Percentiles rank a stretch among this genome's conserved stretches.
phyloP scores from a whole-genome alignment of 2,329 filamentous ascomycete species.

The Aulographum hederae region DNA sequence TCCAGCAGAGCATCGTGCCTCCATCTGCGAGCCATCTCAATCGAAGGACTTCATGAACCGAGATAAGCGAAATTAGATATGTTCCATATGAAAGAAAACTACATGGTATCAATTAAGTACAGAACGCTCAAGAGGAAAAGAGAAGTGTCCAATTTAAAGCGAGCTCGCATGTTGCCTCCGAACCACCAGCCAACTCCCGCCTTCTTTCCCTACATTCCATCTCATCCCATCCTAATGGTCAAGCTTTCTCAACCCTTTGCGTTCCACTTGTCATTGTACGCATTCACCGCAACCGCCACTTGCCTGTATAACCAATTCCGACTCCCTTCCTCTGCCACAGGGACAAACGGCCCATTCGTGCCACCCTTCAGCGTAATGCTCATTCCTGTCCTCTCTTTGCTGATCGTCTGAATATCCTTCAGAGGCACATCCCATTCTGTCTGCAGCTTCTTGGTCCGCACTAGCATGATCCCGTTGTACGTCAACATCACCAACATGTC shows the following conservation, averaged over 20 bases:
- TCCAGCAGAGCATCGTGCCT: too few species aligned
- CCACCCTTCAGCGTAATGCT: slow-evolving; percentile 77
- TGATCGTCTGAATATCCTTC: slow-evolving; percentile 92
- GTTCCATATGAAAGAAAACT: too few species aligned
- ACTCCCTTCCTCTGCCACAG: slow-evolving; percentile 70
- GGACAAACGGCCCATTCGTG: slow-evolving; percentile 85
- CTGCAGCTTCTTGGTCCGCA: slow-evolving; percentile 66
- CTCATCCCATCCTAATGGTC: too few species aligned
- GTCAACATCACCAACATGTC: slow-evolving; percentile 60
- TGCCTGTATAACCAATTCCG: slow-evolving; percentile 50
- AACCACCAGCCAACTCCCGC: too few species aligned
- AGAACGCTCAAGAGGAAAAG: too few species aligned
- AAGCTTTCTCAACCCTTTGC: slow-evolving; percentile 14
- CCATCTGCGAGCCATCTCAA: too few species aligned
- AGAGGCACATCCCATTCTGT: slow-evolving; percentile 94
- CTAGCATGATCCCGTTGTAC: slow-evolving; percentile 62
- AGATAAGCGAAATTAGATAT: too few species aligned
- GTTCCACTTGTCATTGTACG: slow-evolving; percentile 49
- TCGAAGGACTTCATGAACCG: too few species aligned
- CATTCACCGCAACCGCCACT: slow-evolving; percentile 48
- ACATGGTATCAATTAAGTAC: too few species aligned
- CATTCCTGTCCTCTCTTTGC: slow-evolving; percentile 88
- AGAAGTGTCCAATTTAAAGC: too few species aligned
- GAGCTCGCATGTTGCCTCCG: too few species aligned
- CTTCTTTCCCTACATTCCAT: too few species aligned